Percentiles rank a stretch among this genome's conserved stretches.
These are phyloP conservation scores for Coprinopsis cinerea DNA, from an alignment of 768 basidiomycete genomes.

Conservation along the genomic window DNA sequence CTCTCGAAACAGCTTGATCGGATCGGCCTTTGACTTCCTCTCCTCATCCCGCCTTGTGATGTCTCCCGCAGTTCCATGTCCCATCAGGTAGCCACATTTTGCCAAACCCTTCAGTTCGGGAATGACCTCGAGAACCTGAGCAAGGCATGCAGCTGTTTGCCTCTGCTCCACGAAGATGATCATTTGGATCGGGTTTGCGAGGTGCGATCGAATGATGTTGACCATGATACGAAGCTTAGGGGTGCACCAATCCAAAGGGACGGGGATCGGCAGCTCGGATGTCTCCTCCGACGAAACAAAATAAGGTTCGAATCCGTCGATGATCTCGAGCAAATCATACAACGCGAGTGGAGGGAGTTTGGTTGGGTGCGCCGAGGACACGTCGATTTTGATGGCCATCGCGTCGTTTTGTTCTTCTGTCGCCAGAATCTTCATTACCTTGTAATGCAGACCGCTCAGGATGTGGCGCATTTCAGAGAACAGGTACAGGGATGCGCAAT, in stretches of 20 bases:
- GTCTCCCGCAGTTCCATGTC: no score
- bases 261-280: constrained; percentile 29
- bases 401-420: constrained; percentile 7
- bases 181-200: constrained; percentile 58
- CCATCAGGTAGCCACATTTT: constrained; percentile 55
- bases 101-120: constrained; percentile 53
- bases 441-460: constrained; percentile 32
- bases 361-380: constrained; percentile 14
- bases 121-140: constrained; percentile 56
- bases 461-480: constrained; percentile 54
- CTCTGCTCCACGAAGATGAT: constrained; percentile 88
- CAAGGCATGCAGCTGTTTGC: constrained; percentile 67
- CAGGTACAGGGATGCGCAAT: constrained; percentile 68
- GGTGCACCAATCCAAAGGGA: constrained; percentile 61
- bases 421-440: constrained; percentile 12
- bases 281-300: constrained; percentile 34
- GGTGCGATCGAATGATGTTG: constrained; percentile 50
- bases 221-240: constrained; percentile 66
- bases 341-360: constrained; percentile 31
- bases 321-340: constrained; percentile 27
- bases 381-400: constrained; percentile 16
- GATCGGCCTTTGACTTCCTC: constrained; percentile 48
- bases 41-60: no score
- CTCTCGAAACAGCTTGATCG: constrained; percentile 59
- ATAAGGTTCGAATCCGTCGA: constrained; percentile 43